Conservation (phyloP, 2,329 filamentous ascomycete species). For the Talaromyces sp. region DNA sequence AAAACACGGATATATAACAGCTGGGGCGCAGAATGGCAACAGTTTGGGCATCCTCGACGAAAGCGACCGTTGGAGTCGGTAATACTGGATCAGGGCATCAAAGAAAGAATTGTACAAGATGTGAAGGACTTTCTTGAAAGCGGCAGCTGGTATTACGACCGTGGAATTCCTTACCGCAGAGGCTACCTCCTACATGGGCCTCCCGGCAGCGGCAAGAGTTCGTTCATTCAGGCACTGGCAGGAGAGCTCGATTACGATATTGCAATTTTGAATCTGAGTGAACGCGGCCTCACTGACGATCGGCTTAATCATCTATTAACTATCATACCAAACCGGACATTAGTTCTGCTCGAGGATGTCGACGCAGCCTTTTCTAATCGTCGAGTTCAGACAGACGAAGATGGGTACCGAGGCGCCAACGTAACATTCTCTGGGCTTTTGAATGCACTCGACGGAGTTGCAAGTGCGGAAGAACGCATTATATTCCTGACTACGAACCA, state of each 20-base stretch:
- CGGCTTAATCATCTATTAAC: slow-evolving; percentile 79
- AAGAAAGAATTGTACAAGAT: slow-evolving; percentile 73
- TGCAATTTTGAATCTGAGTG: slow-evolving; percentile 84
- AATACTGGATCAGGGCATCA: slow-evolving; percentile 75
- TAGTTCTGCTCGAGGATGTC: slow-evolving; percentile 82
- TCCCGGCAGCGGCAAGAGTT: slow-evolving; percentile 88
- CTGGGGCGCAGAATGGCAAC: slow-evolving; percentile 76
- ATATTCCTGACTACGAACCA: slow-evolving; percentile 95
- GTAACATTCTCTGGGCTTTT: slow-evolving; percentile 92
- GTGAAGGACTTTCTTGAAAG: slow-evolving; percentile 75
- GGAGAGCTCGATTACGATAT: slow-evolving; percentile 91
- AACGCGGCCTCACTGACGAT: slow-evolving; percentile 84
- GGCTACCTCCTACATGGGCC: slow-evolving; percentile 87
- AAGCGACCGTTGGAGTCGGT: slow-evolving; percentile 88
- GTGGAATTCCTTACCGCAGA: slow-evolving; percentile 87
- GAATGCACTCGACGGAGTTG: slow-evolving; percentile 83
- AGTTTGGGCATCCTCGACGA: slow-evolving; percentile 74
- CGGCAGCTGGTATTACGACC: slow-evolving; percentile 83
- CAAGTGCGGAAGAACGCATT: slow-evolving; percentile 87
- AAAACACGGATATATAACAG: slow-evolving; percentile 90
- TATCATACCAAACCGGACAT: slow-evolving; percentile 74
- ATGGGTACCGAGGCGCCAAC: slow-evolving; percentile 80
- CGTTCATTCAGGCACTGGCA: slow-evolving; percentile 91
- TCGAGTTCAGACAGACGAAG: slow-evolving; percentile 62
- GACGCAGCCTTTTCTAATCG: slow-evolving; percentile 87